phyloP scores from a whole-genome alignment of 305 asterid genomes.

The Fraxinus greggii region DNA sequence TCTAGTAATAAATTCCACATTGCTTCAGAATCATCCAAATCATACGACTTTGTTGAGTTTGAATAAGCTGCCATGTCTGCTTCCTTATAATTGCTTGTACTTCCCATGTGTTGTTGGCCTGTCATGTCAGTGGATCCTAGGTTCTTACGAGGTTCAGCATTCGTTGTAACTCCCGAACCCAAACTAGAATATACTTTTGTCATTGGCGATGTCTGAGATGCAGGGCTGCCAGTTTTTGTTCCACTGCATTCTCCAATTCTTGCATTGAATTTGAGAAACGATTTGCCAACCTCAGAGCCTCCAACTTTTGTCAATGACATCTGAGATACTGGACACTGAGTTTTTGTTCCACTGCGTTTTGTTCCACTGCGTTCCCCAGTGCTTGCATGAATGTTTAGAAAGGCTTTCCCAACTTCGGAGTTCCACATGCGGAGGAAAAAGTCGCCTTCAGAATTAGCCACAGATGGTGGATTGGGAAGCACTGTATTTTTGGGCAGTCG shows the following conservation, averaged over 20 bases:
- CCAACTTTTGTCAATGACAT: slow-evolving; percentile 46
- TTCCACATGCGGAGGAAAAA: slow-evolving; percentile 60
- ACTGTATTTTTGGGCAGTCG: slow-evolving; percentile 27
- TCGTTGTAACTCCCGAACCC: slow-evolving; percentile 25
- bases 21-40: slow-evolving; percentile 41
- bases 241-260: slow-evolving; percentile 19
- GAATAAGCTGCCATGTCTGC: slow-evolving; percentile 27
- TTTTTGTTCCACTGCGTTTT: slow-evolving; percentile 21
- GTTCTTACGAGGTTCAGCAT: slow-evolving; percentile 21
- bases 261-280: slow-evolving; percentile 40
- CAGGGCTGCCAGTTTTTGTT: slow-evolving; percentile 35
- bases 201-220: slow-evolving; percentile 44
- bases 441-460: slow-evolving; percentile 33
- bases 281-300: slow-evolving; percentile 37
- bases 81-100: slow-evolving; percentile 33
- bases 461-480: slow-evolving; percentile 21
- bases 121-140: slow-evolving; percentile 18
- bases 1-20: slow-evolving; percentile 44
- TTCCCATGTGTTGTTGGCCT: slow-evolving; percentile 19
- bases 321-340: slow-evolving; percentile 43
- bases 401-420: slow-evolving; percentile 54
- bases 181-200: slow-evolving; percentile 40
- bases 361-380: slow-evolving; percentile 19
- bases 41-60: slow-evolving; percentile 32
- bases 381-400: slow-evolving; percentile 32